These are phyloP conservation scores for Daldinia grandis DNA, from an alignment of 495 filamentous ascomycete species.

Conservation along the genomic window DNA sequence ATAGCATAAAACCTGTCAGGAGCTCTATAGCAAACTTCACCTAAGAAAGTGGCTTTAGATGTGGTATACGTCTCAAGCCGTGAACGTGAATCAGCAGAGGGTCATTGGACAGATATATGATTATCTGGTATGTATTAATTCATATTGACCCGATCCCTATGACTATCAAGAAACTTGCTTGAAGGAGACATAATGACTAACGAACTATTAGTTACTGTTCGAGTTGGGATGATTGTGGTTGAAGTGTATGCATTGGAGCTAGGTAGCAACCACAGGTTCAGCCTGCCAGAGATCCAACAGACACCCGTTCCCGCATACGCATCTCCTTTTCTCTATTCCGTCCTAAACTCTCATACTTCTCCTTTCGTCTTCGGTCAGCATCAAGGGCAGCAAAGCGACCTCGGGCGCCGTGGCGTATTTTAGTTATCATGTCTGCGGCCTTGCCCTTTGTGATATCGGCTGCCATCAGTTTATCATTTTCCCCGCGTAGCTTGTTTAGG, in stretches of 20 bases:
- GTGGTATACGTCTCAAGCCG: neutral
- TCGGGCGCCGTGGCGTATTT: constrained; percentile 82
- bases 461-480: constrained; percentile 62
- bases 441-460: constrained; percentile 76
- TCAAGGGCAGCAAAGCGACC: constrained; percentile 68
- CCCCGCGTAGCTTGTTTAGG: constrained; percentile 70
- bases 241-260: neutral
- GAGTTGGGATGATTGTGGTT: neutral
- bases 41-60: neutral
- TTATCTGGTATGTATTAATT: neutral
- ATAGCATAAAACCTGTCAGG: neutral
- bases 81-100: neutral
- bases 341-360: constrained; percentile 53
- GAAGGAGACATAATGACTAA: neutral
- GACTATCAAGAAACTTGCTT: neutral
- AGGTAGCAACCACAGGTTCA: constrained; percentile 17
- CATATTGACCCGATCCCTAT: neutral
- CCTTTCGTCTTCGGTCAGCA: constrained; percentile 56
- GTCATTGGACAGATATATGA: neutral
- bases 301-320: constrained; percentile 62
- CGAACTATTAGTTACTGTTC: neutral
- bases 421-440: constrained; percentile 92
- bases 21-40: neutral
- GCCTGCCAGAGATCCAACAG: constrained; percentile 69
- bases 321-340: constrained; percentile 53